Percentiles rank a stretch among this genome's conserved stretches.
These are phyloP conservation scores for Acanthamoeba sp. DNA, from an alignment of 208 protist genomes.

Conservation along the genomic window DNA sequence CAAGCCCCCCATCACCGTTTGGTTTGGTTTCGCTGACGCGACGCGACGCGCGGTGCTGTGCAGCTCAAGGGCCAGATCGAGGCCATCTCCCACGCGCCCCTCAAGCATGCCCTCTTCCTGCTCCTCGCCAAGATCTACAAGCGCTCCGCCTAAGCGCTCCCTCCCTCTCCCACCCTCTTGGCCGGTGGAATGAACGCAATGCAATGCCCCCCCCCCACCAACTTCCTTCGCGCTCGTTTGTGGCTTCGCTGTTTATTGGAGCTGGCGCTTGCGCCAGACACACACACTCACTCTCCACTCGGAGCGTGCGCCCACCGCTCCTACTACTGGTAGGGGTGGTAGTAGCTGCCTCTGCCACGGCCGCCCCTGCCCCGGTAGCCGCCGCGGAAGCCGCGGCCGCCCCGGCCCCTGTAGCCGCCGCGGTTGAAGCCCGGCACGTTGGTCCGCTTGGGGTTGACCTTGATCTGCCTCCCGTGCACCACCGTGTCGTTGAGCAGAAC, in stretches of 20 bases:
- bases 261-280: too few relatives aligned
- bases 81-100: neutral
- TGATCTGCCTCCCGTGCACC: conserved; percentile 84
- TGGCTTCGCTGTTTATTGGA: too few relatives aligned
- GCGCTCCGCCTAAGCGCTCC: neutral
- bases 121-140: conserved; percentile 71
- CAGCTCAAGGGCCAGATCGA: conserved; percentile 9
- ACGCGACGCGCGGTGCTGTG: neutral
- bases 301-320: too few relatives aligned
- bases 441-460: conserved; percentile 82
- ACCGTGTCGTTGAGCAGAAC: conserved; percentile 81
- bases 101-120: neutral
- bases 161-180: too few relatives aligned
- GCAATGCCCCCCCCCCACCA: too few relatives aligned
- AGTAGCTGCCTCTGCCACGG: neutral
- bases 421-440: conserved; percentile 13
- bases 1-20: neutral
- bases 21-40: too few relatives aligned
- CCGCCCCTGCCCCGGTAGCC: neutral
- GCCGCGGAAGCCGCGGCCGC: conserved; percentile 13
- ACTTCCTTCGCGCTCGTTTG: too few relatives aligned
- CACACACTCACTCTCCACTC: too few relatives aligned
- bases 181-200: too few relatives aligned
- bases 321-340: conserved; percentile 49
- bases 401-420: neutral